phyloP scores from a whole-genome alignment of 345 rosid genomes.

The Euphorbia pulcherrima region DNA sequence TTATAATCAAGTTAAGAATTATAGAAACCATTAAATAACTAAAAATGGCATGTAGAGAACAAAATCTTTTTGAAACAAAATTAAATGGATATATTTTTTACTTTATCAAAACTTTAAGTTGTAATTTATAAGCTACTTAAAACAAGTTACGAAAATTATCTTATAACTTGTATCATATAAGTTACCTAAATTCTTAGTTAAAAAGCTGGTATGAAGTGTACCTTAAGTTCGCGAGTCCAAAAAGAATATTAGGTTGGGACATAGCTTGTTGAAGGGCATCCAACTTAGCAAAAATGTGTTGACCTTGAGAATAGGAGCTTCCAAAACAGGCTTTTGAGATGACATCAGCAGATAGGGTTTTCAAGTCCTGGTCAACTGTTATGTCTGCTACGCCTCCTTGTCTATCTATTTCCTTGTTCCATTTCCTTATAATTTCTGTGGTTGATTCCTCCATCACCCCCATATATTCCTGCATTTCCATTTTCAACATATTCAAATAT shows the following conservation, averaged over 20 bases:
- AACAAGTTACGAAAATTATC: no score
- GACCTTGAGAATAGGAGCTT: slow-evolving; percentile 23
- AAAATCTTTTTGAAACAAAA: no score
- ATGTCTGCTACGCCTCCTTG: slow-evolving; percentile 24
- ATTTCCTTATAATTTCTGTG: slow-evolving; percentile 10
- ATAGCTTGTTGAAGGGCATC: slow-evolving; percentile 21
- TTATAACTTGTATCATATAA: no score
- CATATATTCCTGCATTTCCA: slow-evolving; percentile 19
- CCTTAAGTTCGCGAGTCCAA: slow-evolving; percentile 19
- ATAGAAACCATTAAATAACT: no score
- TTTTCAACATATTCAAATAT: no score
- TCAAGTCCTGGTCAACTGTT: slow-evolving; percentile 23
- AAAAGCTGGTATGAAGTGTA: no score
- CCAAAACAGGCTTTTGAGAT: slow-evolving; percentile 37
- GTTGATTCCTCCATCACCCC: slow-evolving; percentile 31
- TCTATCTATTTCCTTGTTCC: slow-evolving; percentile 17
- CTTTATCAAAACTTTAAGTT: no score
- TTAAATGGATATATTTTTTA: no score
- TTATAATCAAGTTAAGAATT: no score
- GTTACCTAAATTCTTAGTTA: no score
- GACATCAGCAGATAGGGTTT: slow-evolving; percentile 22
- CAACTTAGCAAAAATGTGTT: slow-evolving; percentile 23
- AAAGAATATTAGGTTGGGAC: slow-evolving; percentile 20
- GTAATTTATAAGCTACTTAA: no score
- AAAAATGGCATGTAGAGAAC: no score